Conservation (phyloP, 2,329 filamentous ascomycete species). For the Fusarium solani-melongenae region DNA sequence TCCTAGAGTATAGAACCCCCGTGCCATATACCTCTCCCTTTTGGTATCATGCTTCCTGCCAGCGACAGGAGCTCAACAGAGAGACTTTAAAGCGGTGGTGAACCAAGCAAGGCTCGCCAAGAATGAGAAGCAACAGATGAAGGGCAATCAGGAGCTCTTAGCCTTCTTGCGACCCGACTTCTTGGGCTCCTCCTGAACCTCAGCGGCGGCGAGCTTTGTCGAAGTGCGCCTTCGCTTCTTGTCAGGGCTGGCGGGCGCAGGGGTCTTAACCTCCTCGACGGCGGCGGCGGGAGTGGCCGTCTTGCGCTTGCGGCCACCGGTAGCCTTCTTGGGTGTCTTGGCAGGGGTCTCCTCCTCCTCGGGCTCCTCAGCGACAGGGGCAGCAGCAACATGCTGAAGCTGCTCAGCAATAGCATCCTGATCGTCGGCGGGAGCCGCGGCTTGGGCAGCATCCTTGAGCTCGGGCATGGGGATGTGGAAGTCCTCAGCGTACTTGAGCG, state of each 20-base stretch:
- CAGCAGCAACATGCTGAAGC: constrained; percentile 58
- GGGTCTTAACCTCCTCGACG: constrained; percentile 53
- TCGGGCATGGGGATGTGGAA: constrained; percentile 65
- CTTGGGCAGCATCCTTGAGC: constrained; percentile 55
- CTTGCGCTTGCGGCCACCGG: constrained; percentile 67
- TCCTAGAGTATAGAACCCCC: constrained; percentile 34
- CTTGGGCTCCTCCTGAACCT: constrained; percentile 68
- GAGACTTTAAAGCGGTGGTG: constrained; percentile 15
- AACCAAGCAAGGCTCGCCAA: constrained; percentile 20
- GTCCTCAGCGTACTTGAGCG: constrained; percentile 69
- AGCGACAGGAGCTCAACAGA: constrained; percentile 32
- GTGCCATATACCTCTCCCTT: constrained; percentile 32
- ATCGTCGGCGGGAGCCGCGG: constrained; percentile 53
- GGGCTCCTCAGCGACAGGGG: constrained; percentile 50
- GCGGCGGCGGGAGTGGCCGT: constrained; percentile 58
- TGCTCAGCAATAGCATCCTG: constrained; percentile 70
- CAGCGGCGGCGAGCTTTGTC: constrained; percentile 61
- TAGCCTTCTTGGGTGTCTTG: constrained; percentile 69
- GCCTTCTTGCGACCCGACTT: constrained; percentile 71
- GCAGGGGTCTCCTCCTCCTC: constrained; percentile 59
- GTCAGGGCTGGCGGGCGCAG: constrained; percentile 64
- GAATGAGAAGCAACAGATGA: constrained; percentile 31
- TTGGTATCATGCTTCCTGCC: constrained; percentile 41
- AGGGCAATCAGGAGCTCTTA: constrained; percentile 51
- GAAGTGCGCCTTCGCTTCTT: constrained; percentile 72